These are phyloP conservation scores for Saksenaea oblongispora DNA, from an alignment of 371 early-diverging fungal species.

Conservation along the genomic window DNA sequence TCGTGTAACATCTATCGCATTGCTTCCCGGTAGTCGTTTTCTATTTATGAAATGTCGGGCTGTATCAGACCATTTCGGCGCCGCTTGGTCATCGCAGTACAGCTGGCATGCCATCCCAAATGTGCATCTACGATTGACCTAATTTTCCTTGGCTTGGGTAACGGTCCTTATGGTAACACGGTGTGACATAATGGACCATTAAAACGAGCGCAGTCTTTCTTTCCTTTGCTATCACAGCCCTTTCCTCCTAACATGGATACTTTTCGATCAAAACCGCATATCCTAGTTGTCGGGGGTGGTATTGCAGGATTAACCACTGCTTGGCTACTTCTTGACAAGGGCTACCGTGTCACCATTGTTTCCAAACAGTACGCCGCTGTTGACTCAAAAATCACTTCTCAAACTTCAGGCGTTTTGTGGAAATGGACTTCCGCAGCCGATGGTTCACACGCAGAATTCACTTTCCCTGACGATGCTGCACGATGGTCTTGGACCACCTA, in stretches of 20 bases:
- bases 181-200: neutral
- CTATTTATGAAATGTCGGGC: too few relatives aligned
- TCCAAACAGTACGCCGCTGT: neutral
- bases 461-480: neutral
- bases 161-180: neutral
- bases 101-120: too few relatives aligned
- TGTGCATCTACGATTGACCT: too few relatives aligned
- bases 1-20: too few relatives aligned
- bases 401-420: neutral
- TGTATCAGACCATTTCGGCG: too few relatives aligned
- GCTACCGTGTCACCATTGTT: neutral
- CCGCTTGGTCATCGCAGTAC: too few relatives aligned
- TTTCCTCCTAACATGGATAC: neutral
- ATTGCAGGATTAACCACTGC: neutral
- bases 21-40: too few relatives aligned
- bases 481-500: neutral
- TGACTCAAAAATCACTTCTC: neutral
- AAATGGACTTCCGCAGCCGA: neutral
- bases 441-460: neutral
- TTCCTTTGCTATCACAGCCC: neutral
- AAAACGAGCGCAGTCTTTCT: neutral
- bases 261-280: slow-evolving; percentile 3
- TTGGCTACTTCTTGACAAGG: neutral
- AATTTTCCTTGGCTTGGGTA: neutral
- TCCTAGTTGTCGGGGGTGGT: neutral